These are phyloP conservation scores for Fraxinus latifolia DNA, from an alignment of 305 asterid species.

Conservation along the genomic window DNA sequence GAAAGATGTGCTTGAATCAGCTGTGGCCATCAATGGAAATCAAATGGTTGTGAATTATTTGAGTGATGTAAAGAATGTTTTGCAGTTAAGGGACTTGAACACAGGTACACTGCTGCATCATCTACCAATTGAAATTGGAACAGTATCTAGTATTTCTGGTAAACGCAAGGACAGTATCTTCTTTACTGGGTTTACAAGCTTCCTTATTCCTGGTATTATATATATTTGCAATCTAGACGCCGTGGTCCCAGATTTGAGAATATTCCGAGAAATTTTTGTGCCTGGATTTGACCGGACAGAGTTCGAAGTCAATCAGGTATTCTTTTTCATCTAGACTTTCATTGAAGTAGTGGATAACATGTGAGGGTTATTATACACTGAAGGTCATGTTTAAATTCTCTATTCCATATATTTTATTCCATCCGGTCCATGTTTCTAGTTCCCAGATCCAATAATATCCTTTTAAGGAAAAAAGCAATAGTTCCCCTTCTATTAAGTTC, in stretches of 20 bases:
- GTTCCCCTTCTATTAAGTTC: conserved; percentile 4
- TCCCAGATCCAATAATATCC: neutral
- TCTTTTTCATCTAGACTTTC: neutral
- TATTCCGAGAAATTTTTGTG: conserved; percentile 67
- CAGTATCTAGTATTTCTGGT: conserved; percentile 68
- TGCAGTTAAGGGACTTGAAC: conserved; percentile 81
- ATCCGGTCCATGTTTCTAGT: neutral
- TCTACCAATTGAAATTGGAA: conserved; percentile 76
- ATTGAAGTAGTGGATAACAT: neutral
- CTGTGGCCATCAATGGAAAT: conserved; percentile 60
- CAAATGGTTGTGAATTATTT: conserved; percentile 66
- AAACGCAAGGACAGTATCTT: conserved; percentile 58
- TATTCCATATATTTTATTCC: neutral
- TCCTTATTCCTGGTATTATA: conserved; percentile 75
- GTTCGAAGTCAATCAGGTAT: conserved; percentile 68
- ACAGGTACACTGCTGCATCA: conserved; percentile 65
- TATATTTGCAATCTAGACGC: conserved; percentile 64
- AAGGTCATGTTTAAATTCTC: neutral
- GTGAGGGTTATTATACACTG: neutral
- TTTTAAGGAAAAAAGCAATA: conserved; percentile 6
- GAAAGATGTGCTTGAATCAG: conserved; percentile 83
- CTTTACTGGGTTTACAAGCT: conserved; percentile 76
- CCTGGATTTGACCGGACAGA: conserved; percentile 76
- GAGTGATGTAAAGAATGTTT: conserved; percentile 70
- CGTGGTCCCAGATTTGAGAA: conserved; percentile 54